Conservation (phyloP, 2,329 filamentous ascomycete genomes). For the Ophiosphaerella narmari region DNA sequence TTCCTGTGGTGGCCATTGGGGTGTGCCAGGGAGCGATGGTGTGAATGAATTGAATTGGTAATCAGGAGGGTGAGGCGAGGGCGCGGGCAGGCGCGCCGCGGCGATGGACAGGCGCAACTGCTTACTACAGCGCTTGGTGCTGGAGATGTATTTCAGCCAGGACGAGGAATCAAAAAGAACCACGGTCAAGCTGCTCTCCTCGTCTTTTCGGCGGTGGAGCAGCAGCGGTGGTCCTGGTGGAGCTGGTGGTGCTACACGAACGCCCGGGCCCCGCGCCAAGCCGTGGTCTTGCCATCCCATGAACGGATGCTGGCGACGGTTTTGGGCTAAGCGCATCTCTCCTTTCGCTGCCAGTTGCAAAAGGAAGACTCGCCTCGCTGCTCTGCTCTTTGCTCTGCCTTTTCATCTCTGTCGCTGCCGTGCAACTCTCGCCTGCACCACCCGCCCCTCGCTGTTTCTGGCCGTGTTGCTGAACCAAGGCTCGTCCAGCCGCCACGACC, state of each 20-base stretch:
- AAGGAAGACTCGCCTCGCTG: constrained; percentile 18
- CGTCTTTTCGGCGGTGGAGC: neutral
- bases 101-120: too few species aligned
- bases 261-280: constrained; percentile 17
- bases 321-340: constrained; percentile 23
- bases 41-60: too few species aligned
- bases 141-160: too few species aligned
- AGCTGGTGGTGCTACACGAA: constrained; percentile 19
- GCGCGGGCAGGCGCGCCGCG: too few species aligned
- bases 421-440: constrained; percentile 25
- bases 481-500: constrained; percentile 11
- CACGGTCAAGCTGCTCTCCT: neutral
- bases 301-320: constrained; percentile 15
- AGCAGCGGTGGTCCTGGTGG: constrained; percentile 13
- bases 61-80: too few species aligned
- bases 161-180: neutral
- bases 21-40: too few species aligned
- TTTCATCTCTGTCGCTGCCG: constrained; percentile 26
- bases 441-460: constrained; percentile 21
- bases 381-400: constrained; percentile 1
- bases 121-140: too few species aligned
- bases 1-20: constrained; percentile 3
- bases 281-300: constrained; percentile 23
- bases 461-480: constrained; percentile 19
- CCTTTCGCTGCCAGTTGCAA: constrained; percentile 25